A percentile compares a stretch with the other conserved stretches of the same genome.
Conservation (phyloP, 352 stramenopile genomes). For the Hyphochytrium catenoides region DNA sequence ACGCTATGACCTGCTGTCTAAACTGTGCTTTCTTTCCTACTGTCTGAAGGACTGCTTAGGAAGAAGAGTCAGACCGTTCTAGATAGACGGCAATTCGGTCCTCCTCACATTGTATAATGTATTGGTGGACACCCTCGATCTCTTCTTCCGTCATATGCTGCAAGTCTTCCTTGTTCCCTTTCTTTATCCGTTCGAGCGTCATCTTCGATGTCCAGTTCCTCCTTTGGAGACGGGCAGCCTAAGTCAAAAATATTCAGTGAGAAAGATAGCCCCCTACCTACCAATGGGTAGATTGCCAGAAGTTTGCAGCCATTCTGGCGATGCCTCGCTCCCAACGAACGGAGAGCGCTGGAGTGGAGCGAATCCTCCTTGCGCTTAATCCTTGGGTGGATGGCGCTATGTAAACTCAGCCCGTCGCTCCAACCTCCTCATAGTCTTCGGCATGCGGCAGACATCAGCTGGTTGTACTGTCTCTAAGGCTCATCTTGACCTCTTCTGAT, state of each 20-base stretch:
- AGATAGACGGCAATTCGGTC: slow-evolving; percentile 3
- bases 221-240: background rate
- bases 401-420: too few species aligned
- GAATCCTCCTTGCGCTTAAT: too few species aligned
- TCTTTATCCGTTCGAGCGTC: slow-evolving; percentile 67
- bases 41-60: slow-evolving; percentile 37
- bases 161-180: slow-evolving; percentile 39
- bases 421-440: too few species aligned
- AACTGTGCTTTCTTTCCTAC: slow-evolving; percentile 46
- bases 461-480: too few species aligned
- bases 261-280: slow-evolving; percentile 13
- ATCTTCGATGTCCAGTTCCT: background rate
- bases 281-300: slow-evolving; percentile 72
- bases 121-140: slow-evolving; percentile 62
- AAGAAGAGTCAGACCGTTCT: background rate
- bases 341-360: too few species aligned
- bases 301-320: slow-evolving; percentile 72
- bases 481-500: too few species aligned
- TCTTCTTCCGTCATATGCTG: slow-evolving; percentile 55
- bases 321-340: too few species aligned
- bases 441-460: too few species aligned
- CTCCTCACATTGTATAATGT: slow-evolving; percentile 31
- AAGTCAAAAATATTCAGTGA: background rate
- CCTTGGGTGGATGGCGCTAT: too few species aligned
- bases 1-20: slow-evolving; percentile 70